Evolutionary conservation across 1,284 basidiomycete genomes (phyloP), one percentile per base, ranked within the genome.

Genomic region (Pholiota adiposa): DNA sequence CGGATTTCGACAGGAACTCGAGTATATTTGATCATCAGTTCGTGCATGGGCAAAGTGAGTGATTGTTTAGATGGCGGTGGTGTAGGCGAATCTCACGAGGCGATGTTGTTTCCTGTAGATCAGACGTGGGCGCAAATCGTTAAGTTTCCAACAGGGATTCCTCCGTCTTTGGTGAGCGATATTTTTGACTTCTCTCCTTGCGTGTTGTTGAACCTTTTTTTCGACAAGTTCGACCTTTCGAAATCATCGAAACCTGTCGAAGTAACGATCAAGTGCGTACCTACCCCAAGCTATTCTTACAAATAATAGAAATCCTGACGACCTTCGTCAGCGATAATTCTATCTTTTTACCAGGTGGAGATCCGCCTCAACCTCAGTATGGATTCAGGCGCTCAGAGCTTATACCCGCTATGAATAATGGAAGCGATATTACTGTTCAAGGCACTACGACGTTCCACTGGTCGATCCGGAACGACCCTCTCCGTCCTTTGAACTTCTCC

Each of bases 11-110:
- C 23, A 63, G 54, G 38, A 63, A 63, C 46, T 57, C 61, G 7
- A 63, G 61, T 38, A 63, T 63, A 16, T 63, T 59, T 38, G 58
- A 63, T 41, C 58, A 59, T 46, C 61, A 63, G 34, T 63, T 63
- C 25, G 61, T 63, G 11, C 61, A 63, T 27, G 61, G 61, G n/a
- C 51, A 63, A 54, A 63, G 61, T 63, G 25, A 53, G 61, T 44
- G 2, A 6, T 18, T 5, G 19, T 43, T n/a, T 36, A 8, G 12
- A 54, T 18, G 4, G 4, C 8, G 18, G 29, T n/a, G 11, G 11
- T 3, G 3, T 4, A 23, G 9, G 8, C 6, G 11, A 4, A 4
- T 0, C 14, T 36, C 3, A 25, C 16, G 1, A 38, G 43, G 29
- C 12, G n/a, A n/a, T n/a, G 4, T 33, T 1, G 19, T 0, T 27